phyloP scores from a whole-genome alignment of 2,329 filamentous ascomycete species.

The Stemphylium lycopersici region DNA sequence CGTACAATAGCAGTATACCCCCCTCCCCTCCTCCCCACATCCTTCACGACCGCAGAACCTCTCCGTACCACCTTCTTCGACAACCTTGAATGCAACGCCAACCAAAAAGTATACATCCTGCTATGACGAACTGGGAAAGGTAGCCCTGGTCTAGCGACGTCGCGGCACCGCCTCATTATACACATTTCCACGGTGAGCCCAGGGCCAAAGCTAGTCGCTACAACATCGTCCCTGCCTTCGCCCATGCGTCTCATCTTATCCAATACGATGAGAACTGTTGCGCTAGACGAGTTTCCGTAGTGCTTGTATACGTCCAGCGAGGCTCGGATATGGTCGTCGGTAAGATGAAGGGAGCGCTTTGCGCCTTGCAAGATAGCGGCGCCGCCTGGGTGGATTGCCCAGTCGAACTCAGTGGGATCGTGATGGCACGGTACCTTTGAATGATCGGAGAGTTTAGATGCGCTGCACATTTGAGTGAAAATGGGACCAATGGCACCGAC shows the following conservation, averaged over 20 bases:
- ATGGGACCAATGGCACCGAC: conserved; percentile 32
- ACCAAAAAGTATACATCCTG: conserved; percentile 1
- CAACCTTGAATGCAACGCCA: neutral
- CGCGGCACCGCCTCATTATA: conserved; percentile 60
- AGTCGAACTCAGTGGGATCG: conserved; percentile 68
- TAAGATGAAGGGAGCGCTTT: conserved; percentile 63
- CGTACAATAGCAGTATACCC: too few species aligned
- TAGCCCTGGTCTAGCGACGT: neutral
- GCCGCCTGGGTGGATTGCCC: conserved; percentile 75
- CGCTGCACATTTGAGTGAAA: conserved; percentile 38
- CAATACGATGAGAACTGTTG: conserved; percentile 72
- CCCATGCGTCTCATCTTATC: conserved; percentile 59
- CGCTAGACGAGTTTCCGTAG: conserved; percentile 70
- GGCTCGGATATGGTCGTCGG: conserved; percentile 69
- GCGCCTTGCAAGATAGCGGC: conserved; percentile 70
- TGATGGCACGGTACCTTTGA: conserved; percentile 28
- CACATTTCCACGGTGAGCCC: conserved; percentile 73
- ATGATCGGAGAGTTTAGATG: conserved; percentile 28
- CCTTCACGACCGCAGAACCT: neutral
- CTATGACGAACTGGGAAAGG: neutral
- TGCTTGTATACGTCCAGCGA: conserved; percentile 72
- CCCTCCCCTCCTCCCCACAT: neutral
- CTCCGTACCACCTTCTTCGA: neutral
- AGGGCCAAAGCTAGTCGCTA: conserved; percentile 73
- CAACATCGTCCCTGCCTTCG: conserved; percentile 62